phyloP scores from a whole-genome alignment of 306 rosid species.

The Argentina anserina region DNA sequence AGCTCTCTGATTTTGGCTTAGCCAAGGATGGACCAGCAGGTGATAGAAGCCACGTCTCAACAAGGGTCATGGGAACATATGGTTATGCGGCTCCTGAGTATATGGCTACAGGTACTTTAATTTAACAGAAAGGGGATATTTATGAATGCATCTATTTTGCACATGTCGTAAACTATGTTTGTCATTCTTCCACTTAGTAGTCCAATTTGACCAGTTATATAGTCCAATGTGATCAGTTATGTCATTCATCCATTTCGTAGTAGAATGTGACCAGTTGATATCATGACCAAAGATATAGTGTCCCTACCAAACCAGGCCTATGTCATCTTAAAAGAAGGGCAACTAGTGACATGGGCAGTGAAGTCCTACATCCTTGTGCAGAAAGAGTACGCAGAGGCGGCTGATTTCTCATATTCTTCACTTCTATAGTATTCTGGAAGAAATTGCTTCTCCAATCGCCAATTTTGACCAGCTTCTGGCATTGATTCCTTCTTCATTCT shows the following conservation, averaged over 20 bases:
- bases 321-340: background rate
- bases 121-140: background rate
- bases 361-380: background rate
- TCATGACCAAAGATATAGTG: background rate
- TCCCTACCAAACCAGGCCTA: background rate
- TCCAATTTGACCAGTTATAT: background rate
- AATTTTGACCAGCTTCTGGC: background rate
- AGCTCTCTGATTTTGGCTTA: slow-evolving; percentile 94
- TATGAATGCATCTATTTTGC: background rate
- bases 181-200: background rate
- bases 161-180: background rate
- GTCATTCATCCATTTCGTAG: background rate
- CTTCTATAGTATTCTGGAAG: background rate
- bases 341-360: background rate
- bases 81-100: slow-evolving; percentile 99
- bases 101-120: slow-evolving; percentile 80
- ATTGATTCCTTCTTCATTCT: background rate
- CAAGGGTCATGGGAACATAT: slow-evolving; percentile 94
- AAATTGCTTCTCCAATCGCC: background rate
- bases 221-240: background rate
- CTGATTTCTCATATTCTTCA: background rate
- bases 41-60: slow-evolving; percentile 86
- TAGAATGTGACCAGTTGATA: background rate
- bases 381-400: background rate
- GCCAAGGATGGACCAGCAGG: slow-evolving; percentile 95